Percentiles rank a stretch among this genome's conserved stretches.
Evolutionary conservation across 2,329 filamentous ascomycete genomes (phyloP).

Genomic region (Monosporascus sp.): DNA sequence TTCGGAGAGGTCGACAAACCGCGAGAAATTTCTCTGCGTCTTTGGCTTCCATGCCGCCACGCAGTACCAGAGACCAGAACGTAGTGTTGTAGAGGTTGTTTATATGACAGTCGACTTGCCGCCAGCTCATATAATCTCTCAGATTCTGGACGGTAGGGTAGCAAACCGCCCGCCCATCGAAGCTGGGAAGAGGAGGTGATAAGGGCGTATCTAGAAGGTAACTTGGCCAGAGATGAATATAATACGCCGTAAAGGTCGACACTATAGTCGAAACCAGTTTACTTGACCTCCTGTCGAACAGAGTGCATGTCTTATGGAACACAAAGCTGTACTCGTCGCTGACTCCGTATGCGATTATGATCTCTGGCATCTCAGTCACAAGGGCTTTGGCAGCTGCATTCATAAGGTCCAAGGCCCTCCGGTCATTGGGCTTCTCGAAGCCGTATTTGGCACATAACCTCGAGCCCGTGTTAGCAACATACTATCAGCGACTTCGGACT

Average conservation of each 20-base stretch:
- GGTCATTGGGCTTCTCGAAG: slow-evolving; percentile 91
- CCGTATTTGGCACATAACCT: slow-evolving; percentile 78
- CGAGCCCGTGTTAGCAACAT: not conserved
- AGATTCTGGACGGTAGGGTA: slow-evolving; percentile 81
- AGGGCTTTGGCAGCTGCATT: slow-evolving; percentile 85
- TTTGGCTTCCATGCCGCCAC: slow-evolving; percentile 67
- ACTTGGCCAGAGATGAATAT: slow-evolving; percentile 72
- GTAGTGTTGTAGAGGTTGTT: slow-evolving; percentile 98
- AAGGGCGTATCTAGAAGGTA: slow-evolving; percentile 70
- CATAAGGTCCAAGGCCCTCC: slow-evolving; percentile 84
- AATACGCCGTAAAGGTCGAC: slow-evolving; percentile 90
- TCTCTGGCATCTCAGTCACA: slow-evolving; percentile 75
- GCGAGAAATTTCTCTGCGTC: slow-evolving; percentile 78
- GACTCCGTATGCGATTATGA: slow-evolving; percentile 83
- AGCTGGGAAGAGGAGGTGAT: slow-evolving; percentile 73
- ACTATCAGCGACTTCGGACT: no score
- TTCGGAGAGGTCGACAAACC: slow-evolving; percentile 35
- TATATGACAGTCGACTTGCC: slow-evolving; percentile 95
- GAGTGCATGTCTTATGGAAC: slow-evolving; percentile 71
- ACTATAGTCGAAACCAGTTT: slow-evolving; percentile 89
- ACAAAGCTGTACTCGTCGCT: slow-evolving; percentile 96
- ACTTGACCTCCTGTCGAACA: slow-evolving; percentile 83
- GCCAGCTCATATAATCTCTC: slow-evolving; percentile 93
- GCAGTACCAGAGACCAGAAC: slow-evolving; percentile 83
- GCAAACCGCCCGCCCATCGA: slow-evolving; percentile 85